phyloP scores from a whole-genome alignment of 495 filamentous ascomycete genomes.

The Penicillium lagena region DNA sequence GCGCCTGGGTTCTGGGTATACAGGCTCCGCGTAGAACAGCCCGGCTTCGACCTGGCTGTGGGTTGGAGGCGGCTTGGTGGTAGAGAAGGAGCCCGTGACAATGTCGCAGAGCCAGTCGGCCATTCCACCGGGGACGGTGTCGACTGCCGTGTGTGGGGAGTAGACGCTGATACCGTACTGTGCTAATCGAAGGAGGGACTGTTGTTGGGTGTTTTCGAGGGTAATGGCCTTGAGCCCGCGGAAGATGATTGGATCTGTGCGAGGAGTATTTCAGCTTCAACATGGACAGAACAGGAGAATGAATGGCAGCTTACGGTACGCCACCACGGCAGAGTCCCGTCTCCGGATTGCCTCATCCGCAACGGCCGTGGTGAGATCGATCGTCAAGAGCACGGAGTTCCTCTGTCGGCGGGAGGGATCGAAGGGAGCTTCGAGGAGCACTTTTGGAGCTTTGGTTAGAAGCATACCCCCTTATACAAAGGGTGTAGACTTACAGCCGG shows the following conservation, averaged over 20 bases:
- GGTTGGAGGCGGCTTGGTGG: neutral
- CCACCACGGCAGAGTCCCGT: slow-evolving; percentile 70
- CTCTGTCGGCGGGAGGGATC: slow-evolving; percentile 48
- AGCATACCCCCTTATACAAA: neutral
- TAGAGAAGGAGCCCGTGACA: slow-evolving; percentile 47
- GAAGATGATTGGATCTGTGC: slow-evolving; percentile 91
- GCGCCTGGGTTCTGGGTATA: slow-evolving; percentile 25
- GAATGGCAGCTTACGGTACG: slow-evolving; percentile 62
- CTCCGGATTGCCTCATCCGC: slow-evolving; percentile 82
- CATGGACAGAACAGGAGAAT: neutral
- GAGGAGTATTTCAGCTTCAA: neutral
- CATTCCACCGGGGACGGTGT: slow-evolving; percentile 79
- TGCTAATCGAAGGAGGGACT: slow-evolving; percentile 73
- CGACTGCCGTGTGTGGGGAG: slow-evolving; percentile 89
- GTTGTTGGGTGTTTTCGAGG: slow-evolving; percentile 77
- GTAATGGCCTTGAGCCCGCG: slow-evolving; percentile 81
- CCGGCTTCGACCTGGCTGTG: neutral
- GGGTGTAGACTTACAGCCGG: slow-evolving; percentile 50
- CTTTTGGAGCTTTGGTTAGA: slow-evolving; percentile 28
- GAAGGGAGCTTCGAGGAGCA: slow-evolving; percentile 73
- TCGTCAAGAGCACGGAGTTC: slow-evolving; percentile 79
- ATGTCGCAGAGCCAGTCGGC: slow-evolving; percentile 95
- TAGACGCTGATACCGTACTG: slow-evolving; percentile 91
- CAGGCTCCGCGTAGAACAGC: slow-evolving; percentile 32
- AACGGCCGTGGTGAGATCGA: slow-evolving; percentile 86